phyloP scores from a whole-genome alignment of 2,329 filamentous ascomycete species.

The Torrubiella hemipterigena region DNA sequence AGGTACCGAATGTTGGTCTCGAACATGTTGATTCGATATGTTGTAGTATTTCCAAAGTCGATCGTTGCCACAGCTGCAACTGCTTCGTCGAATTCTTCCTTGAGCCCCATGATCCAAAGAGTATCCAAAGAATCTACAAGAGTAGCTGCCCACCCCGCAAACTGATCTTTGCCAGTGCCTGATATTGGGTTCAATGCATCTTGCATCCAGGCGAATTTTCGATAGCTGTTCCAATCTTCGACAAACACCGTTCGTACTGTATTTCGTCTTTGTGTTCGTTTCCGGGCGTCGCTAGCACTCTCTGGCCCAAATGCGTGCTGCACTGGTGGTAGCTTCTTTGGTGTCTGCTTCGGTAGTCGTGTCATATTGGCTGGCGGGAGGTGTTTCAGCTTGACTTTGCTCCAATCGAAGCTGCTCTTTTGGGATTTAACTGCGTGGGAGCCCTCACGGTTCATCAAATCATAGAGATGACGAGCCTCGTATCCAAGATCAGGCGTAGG shows the following conservation, averaged over 20 bases:
- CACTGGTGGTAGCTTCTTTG: constrained; percentile 17
- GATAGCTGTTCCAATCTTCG: constrained; percentile 45
- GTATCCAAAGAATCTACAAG: constrained; percentile 57
- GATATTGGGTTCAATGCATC: constrained; percentile 51
- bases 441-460: constrained; percentile 18
- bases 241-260: constrained; percentile 22
- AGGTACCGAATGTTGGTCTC: constrained; percentile 63
- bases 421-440: constrained; percentile 2
- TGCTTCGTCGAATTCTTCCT: constrained; percentile 52
- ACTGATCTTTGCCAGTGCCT: constrained; percentile 39
- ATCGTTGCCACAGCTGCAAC: constrained; percentile 44
- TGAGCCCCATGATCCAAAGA: constrained; percentile 62
- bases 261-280: constrained; percentile 17
- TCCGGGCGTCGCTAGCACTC: constrained; percentile 9
- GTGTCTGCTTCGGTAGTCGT: constrained; percentile 12
- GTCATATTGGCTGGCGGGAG: constrained; percentile 11
- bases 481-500: too few relatives aligned
- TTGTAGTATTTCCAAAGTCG: constrained; percentile 44
- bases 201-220: constrained; percentile 47
- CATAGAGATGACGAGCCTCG: too few relatives aligned
- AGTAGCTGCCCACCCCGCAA: constrained; percentile 56
- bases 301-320: constrained; percentile 22
- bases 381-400: constrained; percentile 15
- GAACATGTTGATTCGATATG: constrained; percentile 47
- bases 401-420: constrained; percentile 25